Percentiles rank a stretch among this genome's conserved stretches.
Evolutionary conservation across 805 yeast species (phyloP).

Genomic region (Metschnikowia lochheadii): DNA sequence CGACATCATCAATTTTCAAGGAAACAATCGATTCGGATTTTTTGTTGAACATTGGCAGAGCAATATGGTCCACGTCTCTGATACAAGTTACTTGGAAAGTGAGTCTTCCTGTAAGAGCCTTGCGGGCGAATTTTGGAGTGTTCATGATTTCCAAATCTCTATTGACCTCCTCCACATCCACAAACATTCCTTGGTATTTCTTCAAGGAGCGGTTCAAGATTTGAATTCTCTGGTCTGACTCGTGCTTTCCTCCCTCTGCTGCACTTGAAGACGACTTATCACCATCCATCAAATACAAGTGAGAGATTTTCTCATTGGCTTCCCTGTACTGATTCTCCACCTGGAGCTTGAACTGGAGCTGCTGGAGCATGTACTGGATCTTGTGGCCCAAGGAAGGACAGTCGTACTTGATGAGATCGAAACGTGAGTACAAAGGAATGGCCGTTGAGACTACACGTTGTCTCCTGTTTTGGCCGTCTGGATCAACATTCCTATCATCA

Average conservation of each 20-base stretch:
- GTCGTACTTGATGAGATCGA: slow-evolving; percentile 86
- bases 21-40: slow-evolving; percentile 76
- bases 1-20: slow-evolving; percentile 84
- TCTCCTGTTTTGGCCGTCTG: not conserved
- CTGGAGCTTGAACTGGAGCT: slow-evolving; percentile 86
- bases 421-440: slow-evolving; percentile 55
- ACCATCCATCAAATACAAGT: slow-evolving; percentile 84
- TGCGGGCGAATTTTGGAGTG: slow-evolving; percentile 71
- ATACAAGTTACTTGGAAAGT: slow-evolving; percentile 70
- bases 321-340: slow-evolving; percentile 91
- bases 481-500: slow-evolving; percentile 3
- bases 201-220: slow-evolving; percentile 78
- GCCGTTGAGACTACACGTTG: slow-evolving; percentile 8
- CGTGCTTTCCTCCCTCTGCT: slow-evolving; percentile 83
- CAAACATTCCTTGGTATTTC: slow-evolving; percentile 85
- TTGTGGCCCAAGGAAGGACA: slow-evolving; percentile 93
- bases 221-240: slow-evolving; percentile 80
- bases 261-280: slow-evolving; percentile 81
- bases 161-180: slow-evolving; percentile 62
- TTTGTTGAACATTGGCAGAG: slow-evolving; percentile 73
- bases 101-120: slow-evolving; percentile 78
- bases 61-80: slow-evolving; percentile 89
- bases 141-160: slow-evolving; percentile 62
- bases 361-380: slow-evolving; percentile 93
- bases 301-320: slow-evolving; percentile 86